phyloP scores from a whole-genome alignment of 2,329 filamentous ascomycete genomes.

The Fusarium brevicatenulatum region DNA sequence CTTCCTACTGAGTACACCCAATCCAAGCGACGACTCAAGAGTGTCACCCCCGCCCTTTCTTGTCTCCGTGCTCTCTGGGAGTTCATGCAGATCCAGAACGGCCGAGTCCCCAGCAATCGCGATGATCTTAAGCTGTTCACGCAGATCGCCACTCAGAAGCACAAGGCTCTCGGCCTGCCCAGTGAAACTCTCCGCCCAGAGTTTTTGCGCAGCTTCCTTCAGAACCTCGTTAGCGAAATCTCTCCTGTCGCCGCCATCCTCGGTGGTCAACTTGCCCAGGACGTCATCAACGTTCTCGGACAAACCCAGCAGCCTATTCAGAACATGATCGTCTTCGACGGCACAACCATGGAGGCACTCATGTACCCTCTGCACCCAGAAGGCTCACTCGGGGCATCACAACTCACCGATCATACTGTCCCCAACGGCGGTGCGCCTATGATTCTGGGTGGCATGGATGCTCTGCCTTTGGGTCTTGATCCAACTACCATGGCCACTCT shows the following conservation, averaged over 20 bases:
- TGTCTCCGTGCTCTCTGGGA: constrained; percentile 92
- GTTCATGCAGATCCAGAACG: constrained; percentile 68
- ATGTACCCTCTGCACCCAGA: constrained; percentile 85
- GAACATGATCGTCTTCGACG: constrained; percentile 93
- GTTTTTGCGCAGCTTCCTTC: constrained; percentile 84
- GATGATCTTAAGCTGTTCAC: constrained; percentile 82
- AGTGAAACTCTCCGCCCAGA: constrained; percentile 73
- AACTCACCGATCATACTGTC: constrained; percentile 51
- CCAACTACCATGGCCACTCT: constrained; percentile 39
- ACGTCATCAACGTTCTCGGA: constrained; percentile 95
- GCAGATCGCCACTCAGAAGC: constrained; percentile 78
- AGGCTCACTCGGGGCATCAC: constrained; percentile 61
- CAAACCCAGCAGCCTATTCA: constrained; percentile 94
- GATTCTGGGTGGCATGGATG: constrained; percentile 39
- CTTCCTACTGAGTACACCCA: constrained; percentile 75
- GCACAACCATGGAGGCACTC: constrained; percentile 78
- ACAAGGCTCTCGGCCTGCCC: constrained; percentile 77
- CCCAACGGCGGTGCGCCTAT: constrained; percentile 40
- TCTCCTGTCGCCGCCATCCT: constrained; percentile 89
- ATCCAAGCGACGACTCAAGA: constrained; percentile 74
- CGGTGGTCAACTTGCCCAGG: constrained; percentile 90
- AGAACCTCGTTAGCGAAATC: constrained; percentile 86
- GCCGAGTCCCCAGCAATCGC: constrained; percentile 65
- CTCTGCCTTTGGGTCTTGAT: constrained; percentile 40
- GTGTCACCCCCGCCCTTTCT: constrained; percentile 85